Evolutionary conservation across 768 basidiomycete genomes (phyloP), one percentile per base, ranked within the genome.

Genomic region (Tubosaeta sp.): DNA sequence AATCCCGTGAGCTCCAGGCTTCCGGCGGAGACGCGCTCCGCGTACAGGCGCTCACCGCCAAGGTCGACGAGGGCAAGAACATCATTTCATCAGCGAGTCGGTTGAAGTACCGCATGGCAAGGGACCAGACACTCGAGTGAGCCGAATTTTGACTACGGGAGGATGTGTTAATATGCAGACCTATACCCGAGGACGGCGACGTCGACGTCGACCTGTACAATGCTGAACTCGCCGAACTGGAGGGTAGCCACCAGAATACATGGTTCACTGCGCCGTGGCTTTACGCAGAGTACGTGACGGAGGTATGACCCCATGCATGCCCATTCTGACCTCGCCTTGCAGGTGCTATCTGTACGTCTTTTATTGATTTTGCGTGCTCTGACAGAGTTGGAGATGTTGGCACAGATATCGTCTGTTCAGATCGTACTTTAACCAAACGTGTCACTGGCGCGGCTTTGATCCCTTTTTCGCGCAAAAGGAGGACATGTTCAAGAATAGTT

Each of bases 191-290:
- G 7, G 95, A 97, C 59, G 87, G 87, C 1, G 90, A 86, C 43
- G 65, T 81, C n/a, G 76, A 82, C 47, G 72, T 82, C 5, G 76
- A 81, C 0, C 70, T 76, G n/a, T 98, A 93, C 72, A 97, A 99
- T 58, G 60, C 71, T 0, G 86, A 92, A 56, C 74, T 99, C 12
- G 66, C 67, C 6, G 66, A 69, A 1, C 75, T 89, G 2, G 71
- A 72, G 0, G 67, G 72, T 26, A 65, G 74, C 1, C 66, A 69
- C 4, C 74, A 76, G 60, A 77, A 84, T 54, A 88, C 86, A 0
- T 99, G 95, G 95, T 93, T 91, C 65, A 88, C 82, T 8, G 83
- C 90, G 6, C 91, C 94, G 1, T 99, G 95, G 95, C 77, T 99
- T n/a, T 97, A 78, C 66, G 92, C 93, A 51, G 95, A 97, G 86